These are phyloP conservation scores for Obelidium mucronatum DNA, from an alignment of 192 early-diverging fungal species.

Conservation along the genomic window DNA sequence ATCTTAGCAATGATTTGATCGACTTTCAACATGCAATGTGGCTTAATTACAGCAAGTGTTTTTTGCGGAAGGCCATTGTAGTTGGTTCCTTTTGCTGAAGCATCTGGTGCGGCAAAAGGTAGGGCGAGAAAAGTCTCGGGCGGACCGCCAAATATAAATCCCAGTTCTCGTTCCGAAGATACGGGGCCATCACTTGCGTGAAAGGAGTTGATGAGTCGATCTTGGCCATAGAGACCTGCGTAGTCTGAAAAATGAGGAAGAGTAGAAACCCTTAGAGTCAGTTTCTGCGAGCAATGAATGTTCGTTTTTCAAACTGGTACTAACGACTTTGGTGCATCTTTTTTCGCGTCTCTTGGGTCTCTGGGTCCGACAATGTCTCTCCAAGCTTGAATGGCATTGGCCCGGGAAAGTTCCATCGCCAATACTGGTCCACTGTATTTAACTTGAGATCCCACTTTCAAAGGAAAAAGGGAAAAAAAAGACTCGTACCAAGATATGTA, in stretches of 20 bases:
- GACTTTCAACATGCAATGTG: constrained; percentile 46
- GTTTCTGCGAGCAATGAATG: not conserved
- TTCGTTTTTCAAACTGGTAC: not conserved
- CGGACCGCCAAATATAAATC: constrained; percentile 44
- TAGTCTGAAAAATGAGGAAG: constrained; percentile 38
- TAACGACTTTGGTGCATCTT: constrained; percentile 55
- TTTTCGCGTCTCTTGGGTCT: constrained; percentile 52
- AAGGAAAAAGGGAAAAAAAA: too few species aligned
- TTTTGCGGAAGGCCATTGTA: constrained; percentile 44
- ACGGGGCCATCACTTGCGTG: constrained; percentile 57
- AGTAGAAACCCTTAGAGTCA: too few species aligned
- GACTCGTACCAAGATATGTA: constrained; percentile 59
- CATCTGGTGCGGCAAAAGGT: not conserved
- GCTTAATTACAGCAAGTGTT: constrained; percentile 63
- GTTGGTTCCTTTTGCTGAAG: not conserved
- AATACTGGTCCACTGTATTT: constrained; percentile 52
- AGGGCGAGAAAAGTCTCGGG: not conserved
- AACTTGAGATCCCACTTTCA: not conserved
- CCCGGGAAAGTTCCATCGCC: constrained; percentile 58
- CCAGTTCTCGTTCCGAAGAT: constrained; percentile 52
- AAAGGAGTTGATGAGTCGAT: constrained; percentile 63
- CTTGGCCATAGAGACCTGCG: constrained; percentile 60
- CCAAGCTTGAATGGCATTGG: constrained; percentile 58
- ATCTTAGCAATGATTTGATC: constrained; percentile 62
- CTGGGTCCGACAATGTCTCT: constrained; percentile 61